A percentile compares a stretch with the other conserved stretches of the same genome.
Evolutionary conservation across 768 basidiomycete species (phyloP).

Genomic region (Exidia glandulosa): DNA sequence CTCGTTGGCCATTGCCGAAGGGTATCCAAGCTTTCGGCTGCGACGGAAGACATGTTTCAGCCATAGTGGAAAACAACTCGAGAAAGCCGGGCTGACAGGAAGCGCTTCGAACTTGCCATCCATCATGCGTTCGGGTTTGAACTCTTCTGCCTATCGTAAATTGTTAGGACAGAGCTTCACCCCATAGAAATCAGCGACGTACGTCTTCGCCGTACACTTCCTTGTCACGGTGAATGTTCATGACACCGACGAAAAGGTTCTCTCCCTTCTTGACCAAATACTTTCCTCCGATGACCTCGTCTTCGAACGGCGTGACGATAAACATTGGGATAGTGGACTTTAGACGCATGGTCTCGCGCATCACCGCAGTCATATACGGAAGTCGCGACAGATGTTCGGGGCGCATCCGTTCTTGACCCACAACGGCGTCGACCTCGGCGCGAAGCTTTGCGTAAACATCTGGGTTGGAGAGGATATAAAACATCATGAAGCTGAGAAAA

Average conservation of each 20-base stretch:
- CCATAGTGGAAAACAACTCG: background rate
- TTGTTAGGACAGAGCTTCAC: background rate
- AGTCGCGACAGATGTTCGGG: constrained; percentile 31
- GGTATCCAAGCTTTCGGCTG: constrained; percentile 36
- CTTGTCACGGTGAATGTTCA: constrained; percentile 28
- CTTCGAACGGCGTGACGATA: constrained; percentile 22
- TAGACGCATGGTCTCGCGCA: constrained; percentile 26
- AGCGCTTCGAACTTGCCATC: constrained; percentile 38
- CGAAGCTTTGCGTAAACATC: constrained; percentile 34
- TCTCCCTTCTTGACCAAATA: constrained; percentile 26
- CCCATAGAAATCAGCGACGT: constrained; percentile 10
- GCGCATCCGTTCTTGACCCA: constrained; percentile 27
- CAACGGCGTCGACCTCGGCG: constrained; percentile 34
- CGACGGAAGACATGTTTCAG: background rate
- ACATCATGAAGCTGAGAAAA: constrained; percentile 31
- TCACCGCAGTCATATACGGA: constrained; percentile 29
- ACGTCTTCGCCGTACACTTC: constrained; percentile 41
- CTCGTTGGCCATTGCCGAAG: constrained; percentile 18
- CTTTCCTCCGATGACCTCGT: constrained; percentile 30
- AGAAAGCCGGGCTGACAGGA: constrained; percentile 20
- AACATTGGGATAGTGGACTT: constrained; percentile 28
- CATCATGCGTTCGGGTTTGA: constrained; percentile 38
- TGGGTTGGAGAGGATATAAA: constrained; percentile 34
- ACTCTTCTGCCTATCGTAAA: constrained; percentile 27
- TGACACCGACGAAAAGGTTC: constrained; percentile 18